Base-by-base conservation (phyloP, 805 yeast genomes). In the Isabelozyma rhagii region DNA sequence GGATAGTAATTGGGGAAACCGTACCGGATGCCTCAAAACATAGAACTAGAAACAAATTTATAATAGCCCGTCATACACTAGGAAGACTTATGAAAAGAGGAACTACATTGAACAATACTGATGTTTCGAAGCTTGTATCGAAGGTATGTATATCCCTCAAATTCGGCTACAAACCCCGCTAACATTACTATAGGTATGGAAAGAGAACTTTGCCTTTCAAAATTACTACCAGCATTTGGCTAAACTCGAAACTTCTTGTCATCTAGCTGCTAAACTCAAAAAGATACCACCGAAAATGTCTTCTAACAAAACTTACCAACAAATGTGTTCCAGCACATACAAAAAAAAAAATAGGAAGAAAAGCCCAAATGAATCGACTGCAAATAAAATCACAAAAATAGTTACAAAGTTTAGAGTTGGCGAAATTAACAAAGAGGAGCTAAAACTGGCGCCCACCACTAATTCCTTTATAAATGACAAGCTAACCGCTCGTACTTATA, bases 181-280 rank as follows among this genome's bases (percentile, higher is more conserved):
- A 53, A 57, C 53, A 39, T 21, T 45, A 11, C 14, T 47, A 21
- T 6, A 60, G 65, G 49, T 52, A 9, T 59, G 65, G 63, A 61
- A 55, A 43, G 42, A 21, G 57, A 27, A 46, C 40, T 15, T 38
- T 34, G 8, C 28, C 38, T 5, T 47, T 55, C n/a, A 52, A 25
- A 45, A 49, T 17, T 60, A 60, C 45, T 58, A 52, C 41, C 55
- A 50, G 39, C 59, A 57, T 39, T 49, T 60, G 38, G 43, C 43
- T 10, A 40, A 15, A 11, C 13, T 40, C n/a, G 43, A 40, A 15
- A 11, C 25, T n/a, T 34, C 39, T 11, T 11, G 39, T 8, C 13
- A 34, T 34, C 39, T 13, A 34, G 14, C 14, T 5, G 13, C 39
- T 11, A 34, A 11, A 34, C 14, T 34, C 14, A 34, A 34, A 13